Evolutionary conservation across 2,329 filamentous ascomycete species (phyloP), one percentile per base, ranked within the genome.

Genomic region (Paecilomyces sp.): DNA sequence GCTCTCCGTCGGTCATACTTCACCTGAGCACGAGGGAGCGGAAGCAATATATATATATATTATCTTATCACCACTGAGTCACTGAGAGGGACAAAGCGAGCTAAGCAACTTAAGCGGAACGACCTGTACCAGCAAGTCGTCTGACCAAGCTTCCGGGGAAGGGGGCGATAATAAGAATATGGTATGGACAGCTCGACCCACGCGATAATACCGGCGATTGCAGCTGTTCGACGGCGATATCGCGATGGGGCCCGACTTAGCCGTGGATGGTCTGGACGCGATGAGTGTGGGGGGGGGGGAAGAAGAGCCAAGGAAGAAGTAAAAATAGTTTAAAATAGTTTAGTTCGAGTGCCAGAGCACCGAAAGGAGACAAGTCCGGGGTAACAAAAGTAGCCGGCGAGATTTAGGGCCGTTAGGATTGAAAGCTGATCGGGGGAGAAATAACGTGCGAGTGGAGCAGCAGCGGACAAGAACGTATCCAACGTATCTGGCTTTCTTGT

Each of bases 1-100:
- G 33, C 51, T 36, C 33, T 53, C 56, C 30, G 18, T 58, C 25
- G 25, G 55, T 18, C 36, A 64, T 64, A 53, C 22, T 53, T 6
- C 18, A 22, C 22, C 22, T 22, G 22, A 53, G 6, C 11, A 53
- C 41, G 6, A 47, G 15, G 41, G 18, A 18, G 41, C 41, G 41
- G n/a, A 6, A 9, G 41, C 41, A 53, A 25, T 12, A 53, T 28
- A 28, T 28, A 28, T 28, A 28, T 28, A 28, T 4, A 22, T 22
- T 12, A 12, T 25, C 5, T 22, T 53, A 53, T 53, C 22, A 53
- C 22, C 3, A 24, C 22, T 22, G 51, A 31, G 51, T 25, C 22
- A 11, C 9, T 15, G 22, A 53, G 51, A 11, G 7, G 8, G 7
- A 5, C 5, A 15, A 47, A 6, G 9, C 4, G 7, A 47, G 36